A percentile compares a stretch with the other conserved stretches of the same genome.
Conservation (phyloP, 2,329 filamentous ascomycete species). For the Tolypocladium tropicale region DNA sequence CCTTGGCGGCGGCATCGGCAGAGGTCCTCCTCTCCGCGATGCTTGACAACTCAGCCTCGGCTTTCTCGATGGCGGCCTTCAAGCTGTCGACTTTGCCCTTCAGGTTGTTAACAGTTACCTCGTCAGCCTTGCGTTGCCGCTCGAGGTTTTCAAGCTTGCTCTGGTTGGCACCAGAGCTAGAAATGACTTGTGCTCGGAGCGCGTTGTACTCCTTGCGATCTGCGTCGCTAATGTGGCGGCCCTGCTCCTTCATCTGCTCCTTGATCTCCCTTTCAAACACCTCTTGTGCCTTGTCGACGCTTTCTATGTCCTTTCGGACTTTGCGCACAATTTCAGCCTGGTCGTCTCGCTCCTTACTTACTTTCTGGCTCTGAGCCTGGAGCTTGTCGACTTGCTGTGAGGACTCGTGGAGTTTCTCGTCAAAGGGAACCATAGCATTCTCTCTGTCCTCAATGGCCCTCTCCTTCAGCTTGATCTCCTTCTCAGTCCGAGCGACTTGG, state of each 20-base stretch:
- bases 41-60: constrained; percentile 59
- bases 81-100: constrained; percentile 78
- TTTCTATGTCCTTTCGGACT: constrained; percentile 68
- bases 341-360: constrained; percentile 66
- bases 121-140: constrained; percentile 82
- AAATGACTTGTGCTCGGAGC: constrained; percentile 75
- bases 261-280: constrained; percentile 84
- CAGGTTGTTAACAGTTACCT: constrained; percentile 80
- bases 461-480: constrained; percentile 74
- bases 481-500: constrained; percentile 73
- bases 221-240: constrained; percentile 71
- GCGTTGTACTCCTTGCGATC: constrained; percentile 86
- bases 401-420: constrained; percentile 82
- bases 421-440: constrained; percentile 76
- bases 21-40: constrained; percentile 59
- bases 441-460: constrained; percentile 79
- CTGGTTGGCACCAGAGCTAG: constrained; percentile 71
- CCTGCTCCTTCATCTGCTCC: constrained; percentile 75
- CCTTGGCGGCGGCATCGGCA: constrained; percentile 52
- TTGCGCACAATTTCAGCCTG: constrained; percentile 61
- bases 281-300: constrained; percentile 80
- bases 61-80: constrained; percentile 61
- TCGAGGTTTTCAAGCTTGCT: constrained; percentile 76
- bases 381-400: constrained; percentile 59
- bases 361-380: constrained; percentile 55